A percentile compares a stretch with the other conserved stretches of the same genome.
These are phyloP conservation scores for Gossypium arboreum DNA, from an alignment of 345 rosid genomes.

Conservation along the genomic window DNA sequence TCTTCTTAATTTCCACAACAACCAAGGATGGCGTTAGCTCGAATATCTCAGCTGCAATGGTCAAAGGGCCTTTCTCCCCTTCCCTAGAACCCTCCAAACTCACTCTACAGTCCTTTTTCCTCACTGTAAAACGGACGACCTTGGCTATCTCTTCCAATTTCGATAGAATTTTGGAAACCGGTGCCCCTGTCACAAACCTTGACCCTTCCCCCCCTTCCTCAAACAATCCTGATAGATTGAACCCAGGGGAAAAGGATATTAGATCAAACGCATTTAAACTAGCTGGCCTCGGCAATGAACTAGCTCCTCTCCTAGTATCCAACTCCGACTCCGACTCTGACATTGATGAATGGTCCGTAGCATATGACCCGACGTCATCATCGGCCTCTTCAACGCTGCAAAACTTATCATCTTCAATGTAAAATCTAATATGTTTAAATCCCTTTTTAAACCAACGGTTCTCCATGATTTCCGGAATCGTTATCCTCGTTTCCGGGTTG, in stretches of 20 bases:
- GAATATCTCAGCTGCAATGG: slow-evolving; percentile 64
- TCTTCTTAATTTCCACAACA: slow-evolving; percentile 84
- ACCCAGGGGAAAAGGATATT: slow-evolving; percentile 69
- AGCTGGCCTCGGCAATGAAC: slow-evolving; percentile 48
- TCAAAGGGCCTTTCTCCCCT: slow-evolving; percentile 63
- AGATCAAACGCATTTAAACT: slow-evolving; percentile 72
- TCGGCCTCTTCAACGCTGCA: slow-evolving; percentile 37
- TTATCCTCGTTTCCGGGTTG: slow-evolving; percentile 66
- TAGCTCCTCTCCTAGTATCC: slow-evolving; percentile 21
- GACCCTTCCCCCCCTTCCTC: slow-evolving; percentile 64
- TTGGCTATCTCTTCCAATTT: slow-evolving; percentile 71
- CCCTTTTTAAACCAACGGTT: slow-evolving; percentile 75
- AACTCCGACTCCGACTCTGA: slow-evolving; percentile 52
- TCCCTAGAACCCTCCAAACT: slow-evolving; percentile 63
- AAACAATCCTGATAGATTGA: slow-evolving; percentile 63
- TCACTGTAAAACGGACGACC: slow-evolving; percentile 59
- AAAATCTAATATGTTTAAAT: slow-evolving; percentile 58
- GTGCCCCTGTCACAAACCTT: slow-evolving; percentile 55
- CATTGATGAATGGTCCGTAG: slow-evolving; percentile 40
- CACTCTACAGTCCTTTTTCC: slow-evolving; percentile 73
- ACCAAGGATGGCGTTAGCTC: slow-evolving; percentile 60
- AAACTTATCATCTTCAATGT: slow-evolving; percentile 48
- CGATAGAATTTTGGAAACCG: slow-evolving; percentile 54
- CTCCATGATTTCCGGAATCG: slow-evolving; percentile 68
- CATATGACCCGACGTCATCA: slow-evolving; percentile 28